A percentile compares a stretch with the other conserved stretches of the same genome.
These are phyloP conservation scores for Bocquillonia castaneifolia DNA, from an alignment of 441 rosid species.

Conservation along the genomic window DNA sequence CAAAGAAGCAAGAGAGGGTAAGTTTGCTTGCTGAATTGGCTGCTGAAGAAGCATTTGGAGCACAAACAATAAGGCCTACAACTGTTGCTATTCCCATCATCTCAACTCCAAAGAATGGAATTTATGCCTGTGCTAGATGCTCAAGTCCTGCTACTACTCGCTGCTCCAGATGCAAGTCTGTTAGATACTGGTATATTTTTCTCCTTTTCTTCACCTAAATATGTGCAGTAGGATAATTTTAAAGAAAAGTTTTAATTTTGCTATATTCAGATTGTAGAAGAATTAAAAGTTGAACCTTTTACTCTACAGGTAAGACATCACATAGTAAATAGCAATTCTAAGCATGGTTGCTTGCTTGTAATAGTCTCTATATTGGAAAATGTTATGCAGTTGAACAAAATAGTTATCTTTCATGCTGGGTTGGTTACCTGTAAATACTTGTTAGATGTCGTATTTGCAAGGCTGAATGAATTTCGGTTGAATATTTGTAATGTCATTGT, in stretches of 20 bases:
- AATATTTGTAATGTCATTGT: background rate
- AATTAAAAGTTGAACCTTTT: background rate
- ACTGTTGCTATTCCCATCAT: conserved; percentile 34
- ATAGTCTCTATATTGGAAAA: too few relatives aligned
- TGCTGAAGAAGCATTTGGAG: conserved; percentile 69
- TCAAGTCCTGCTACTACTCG: conserved; percentile 68
- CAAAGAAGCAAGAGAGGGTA: conserved; percentile 56
- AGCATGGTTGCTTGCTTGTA: background rate
- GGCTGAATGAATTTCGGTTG: background rate
- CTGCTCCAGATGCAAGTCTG: conserved; percentile 83
- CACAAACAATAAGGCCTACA: conserved; percentile 41
- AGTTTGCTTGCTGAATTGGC: conserved; percentile 65
- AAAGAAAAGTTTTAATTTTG: too few relatives aligned
- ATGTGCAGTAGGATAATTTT: background rate
- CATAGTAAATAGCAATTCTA: too few relatives aligned
- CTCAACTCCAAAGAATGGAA: conserved; percentile 37
- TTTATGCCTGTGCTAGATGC: conserved; percentile 66
- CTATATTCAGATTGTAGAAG: background rate
- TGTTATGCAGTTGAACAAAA: background rate
- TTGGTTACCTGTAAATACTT: too few relatives aligned
- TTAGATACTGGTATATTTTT: conserved; percentile 64
- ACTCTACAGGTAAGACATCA: background rate
- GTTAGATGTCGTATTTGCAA: too few relatives aligned
- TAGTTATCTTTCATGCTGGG: background rate
- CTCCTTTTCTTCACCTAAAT: conserved; percentile 8